These are phyloP conservation scores for Amaranthus hypochondriacus DNA, from an alignment of 148 eudicot species.

Conservation along the genomic window DNA sequence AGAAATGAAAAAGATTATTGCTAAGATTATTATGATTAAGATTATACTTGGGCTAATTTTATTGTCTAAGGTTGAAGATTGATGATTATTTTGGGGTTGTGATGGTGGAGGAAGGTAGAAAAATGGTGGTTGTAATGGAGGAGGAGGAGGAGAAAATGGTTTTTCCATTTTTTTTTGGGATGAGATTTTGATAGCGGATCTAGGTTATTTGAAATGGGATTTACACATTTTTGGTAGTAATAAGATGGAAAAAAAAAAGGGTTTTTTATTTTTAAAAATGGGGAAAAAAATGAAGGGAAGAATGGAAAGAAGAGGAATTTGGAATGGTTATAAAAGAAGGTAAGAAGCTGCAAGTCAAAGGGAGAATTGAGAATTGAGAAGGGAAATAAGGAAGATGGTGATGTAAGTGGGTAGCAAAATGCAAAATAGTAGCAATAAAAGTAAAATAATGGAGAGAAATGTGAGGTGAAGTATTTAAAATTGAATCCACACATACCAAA, in stretches of 20 bases:
- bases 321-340: background rate
- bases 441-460: constrained; percentile 11
- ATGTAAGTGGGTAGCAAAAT: constrained; percentile 21
- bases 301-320: background rate
- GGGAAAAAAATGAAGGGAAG: no score
- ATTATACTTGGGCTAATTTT: constrained; percentile 72
- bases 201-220: background rate
- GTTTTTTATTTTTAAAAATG: background rate
- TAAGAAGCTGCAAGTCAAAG: constrained; percentile 30
- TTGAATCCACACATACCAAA: constrained; percentile 18
- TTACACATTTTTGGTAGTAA: background rate
- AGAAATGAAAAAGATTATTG: constrained; percentile 70
- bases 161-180: constrained; percentile 8
- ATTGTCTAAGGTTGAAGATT: constrained; percentile 31
- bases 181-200: background rate
- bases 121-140: constrained; percentile 12
- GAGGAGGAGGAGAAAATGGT: constrained; percentile 1
- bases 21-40: constrained; percentile 60
- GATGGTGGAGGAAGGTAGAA: constrained; percentile 26
- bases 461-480: constrained; percentile 20
- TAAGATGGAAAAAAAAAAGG: background rate
- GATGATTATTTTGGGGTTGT: constrained; percentile 13
- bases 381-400: constrained; percentile 15
- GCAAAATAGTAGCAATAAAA: constrained; percentile 13
- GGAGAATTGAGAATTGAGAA: constrained; percentile 9